A percentile compares a stretch with the other conserved stretches of the same genome.
Conservation (phyloP, 768 basidiomycete genomes). For the Leccinum arenicola region DNA sequence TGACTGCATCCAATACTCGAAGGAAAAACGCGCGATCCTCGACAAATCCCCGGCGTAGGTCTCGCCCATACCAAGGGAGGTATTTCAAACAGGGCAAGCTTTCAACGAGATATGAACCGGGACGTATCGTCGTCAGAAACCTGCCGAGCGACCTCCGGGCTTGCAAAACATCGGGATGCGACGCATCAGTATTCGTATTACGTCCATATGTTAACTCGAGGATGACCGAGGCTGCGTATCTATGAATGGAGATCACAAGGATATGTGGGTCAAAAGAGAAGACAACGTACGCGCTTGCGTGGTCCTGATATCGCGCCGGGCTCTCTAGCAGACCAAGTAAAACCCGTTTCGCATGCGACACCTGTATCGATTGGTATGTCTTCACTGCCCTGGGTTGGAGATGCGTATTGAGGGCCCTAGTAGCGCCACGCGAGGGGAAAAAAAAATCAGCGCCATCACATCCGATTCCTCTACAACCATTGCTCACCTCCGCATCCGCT, state of each 20-base stretch:
- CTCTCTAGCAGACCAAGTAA: slow-evolving; percentile 14
- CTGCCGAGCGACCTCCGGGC: slow-evolving; percentile 21
- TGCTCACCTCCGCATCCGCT: slow-evolving; percentile 49
- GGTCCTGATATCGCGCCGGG: slow-evolving; percentile 10
- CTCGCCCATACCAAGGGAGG: slow-evolving; percentile 59
- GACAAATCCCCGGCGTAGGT: slow-evolving; percentile 48
- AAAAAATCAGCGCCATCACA: background rate
- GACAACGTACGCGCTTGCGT: slow-evolving; percentile 34
- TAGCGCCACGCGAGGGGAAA: slow-evolving; percentile 10
- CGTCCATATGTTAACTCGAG: slow-evolving; percentile 23
- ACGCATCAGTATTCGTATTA: slow-evolving; percentile 8
- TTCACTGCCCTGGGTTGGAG: slow-evolving; percentile 46
- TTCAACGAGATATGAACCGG: slow-evolving; percentile 35
- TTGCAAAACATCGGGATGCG: slow-evolving; percentile 17
- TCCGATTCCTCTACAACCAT: background rate
- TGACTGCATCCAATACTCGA: slow-evolving; percentile 42
- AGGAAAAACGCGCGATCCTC: slow-evolving; percentile 49
- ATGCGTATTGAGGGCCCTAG: slow-evolving; percentile 52
- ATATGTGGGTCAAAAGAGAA: slow-evolving; percentile 30
- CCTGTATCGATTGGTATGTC: slow-evolving; percentile 45
- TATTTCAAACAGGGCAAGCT: slow-evolving; percentile 34
- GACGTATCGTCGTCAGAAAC: slow-evolving; percentile 22
- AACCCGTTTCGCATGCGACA: slow-evolving; percentile 24
- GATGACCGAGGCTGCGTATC: slow-evolving; percentile 16
- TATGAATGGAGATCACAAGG: background rate